A percentile compares a stretch with the other conserved stretches of the same genome.
Evolutionary conservation across 139 green algal species (phyloP).

Genomic region (Chlorella vulgaris): DNA sequence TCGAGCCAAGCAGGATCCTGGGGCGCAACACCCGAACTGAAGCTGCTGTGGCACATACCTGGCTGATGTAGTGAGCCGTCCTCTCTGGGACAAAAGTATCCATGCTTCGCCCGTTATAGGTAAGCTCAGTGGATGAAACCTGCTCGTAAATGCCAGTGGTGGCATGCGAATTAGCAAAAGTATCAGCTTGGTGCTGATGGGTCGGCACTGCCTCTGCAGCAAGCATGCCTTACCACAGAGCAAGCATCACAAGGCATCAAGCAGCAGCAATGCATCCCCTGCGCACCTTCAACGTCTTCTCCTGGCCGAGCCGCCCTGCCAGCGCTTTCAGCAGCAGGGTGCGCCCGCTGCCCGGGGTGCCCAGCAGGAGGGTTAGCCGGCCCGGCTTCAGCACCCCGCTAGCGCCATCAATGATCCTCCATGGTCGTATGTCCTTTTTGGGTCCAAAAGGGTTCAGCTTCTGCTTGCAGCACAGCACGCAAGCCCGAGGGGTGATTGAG

Average conservation of each 20-base stretch:
- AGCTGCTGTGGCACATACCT: no score
- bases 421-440: neutral
- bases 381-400: conserved; percentile 54
- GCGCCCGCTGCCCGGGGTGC: conserved; percentile 66
- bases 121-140: conserved; percentile 29
- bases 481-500: neutral
- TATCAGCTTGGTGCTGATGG: no score
- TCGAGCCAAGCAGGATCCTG: no score
- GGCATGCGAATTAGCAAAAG: neutral
- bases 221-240: no score
- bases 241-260: no score
- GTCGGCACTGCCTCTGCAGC: no score
- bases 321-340: conserved; percentile 61
- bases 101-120: conserved; percentile 54
- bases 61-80: conserved; percentile 58
- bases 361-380: conserved; percentile 73
- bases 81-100: conserved; percentile 41
- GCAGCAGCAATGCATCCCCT: neutral
- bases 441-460: no score
- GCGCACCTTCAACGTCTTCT: conserved; percentile 28
- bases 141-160: conserved; percentile 23
- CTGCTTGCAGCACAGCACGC: neutral
- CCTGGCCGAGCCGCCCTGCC: conserved; percentile 51
- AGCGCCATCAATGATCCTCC: conserved; percentile 50
- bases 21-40: no score